Base-by-base conservation (phyloP, 768 basidiomycete species). In the Pholiota molesta region DNA sequence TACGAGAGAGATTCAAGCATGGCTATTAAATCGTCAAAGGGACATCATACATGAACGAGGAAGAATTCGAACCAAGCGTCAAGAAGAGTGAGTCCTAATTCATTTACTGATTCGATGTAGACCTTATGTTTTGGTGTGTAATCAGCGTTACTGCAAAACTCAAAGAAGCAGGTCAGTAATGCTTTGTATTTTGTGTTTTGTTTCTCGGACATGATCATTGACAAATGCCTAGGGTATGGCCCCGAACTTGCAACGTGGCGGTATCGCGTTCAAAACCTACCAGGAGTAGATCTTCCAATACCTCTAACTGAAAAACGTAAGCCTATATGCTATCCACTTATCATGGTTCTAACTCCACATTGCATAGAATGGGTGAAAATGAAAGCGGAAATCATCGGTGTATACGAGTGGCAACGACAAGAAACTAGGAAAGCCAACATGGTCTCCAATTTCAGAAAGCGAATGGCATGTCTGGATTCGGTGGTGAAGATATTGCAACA, bases 351-450 rank as follows among this genome's bases (percentile, higher is more conserved):
- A 16, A 33, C 19, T 29, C 16, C 19, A 42, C 23, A 21, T 1
- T 21, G 8, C 17, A 6, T 47, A 73, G 74, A 62, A 21, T 75
- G 74, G 75, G 55, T 64, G 11, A 66, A 62, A 7, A 69, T 74
- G 0, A 65, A 67, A 51, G 52, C 53, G 1, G 62, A 65, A 2
- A 55, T 74, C 6, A 62, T 75, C 7, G 58, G 59, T 29, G 47
- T 66, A 31, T 55, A 67, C 19, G 63, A 69, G 28, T 42, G 60
- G 35, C 40, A 54, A n/a, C 56, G 55, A 58, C 66, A 65, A 49
- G 56, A 59, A 21, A 37, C 13, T 7, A 31, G 44, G 8, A 33
- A 40, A 42, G 8, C 8, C 21, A 11, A 9, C n/a, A 57, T 58
- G 23, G 21, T 33, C 40, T 16, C 4, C 7, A 33, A 29, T 47